phyloP scores from a whole-genome alignment of 2,329 filamentous ascomycete species.

The Aspergillus unguis region DNA sequence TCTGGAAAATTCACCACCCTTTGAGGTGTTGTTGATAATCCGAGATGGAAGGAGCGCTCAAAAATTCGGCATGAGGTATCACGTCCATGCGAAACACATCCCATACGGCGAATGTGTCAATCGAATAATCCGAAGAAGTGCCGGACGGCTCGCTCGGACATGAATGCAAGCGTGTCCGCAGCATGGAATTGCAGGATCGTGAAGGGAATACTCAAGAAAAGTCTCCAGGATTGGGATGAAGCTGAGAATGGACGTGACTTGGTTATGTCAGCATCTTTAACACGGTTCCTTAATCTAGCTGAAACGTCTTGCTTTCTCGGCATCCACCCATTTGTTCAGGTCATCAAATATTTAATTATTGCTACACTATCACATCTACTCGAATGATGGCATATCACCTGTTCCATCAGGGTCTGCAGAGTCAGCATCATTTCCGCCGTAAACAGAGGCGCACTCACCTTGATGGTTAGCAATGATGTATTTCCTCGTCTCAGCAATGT shows the following conservation, averaged over 20 bases:
- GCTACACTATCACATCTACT: neutral
- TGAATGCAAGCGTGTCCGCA: neutral
- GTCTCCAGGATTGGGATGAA: too few species aligned
- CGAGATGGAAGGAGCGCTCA: neutral
- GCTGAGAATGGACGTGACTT: too few species aligned
- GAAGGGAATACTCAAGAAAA: too few species aligned
- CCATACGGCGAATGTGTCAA: neutral
- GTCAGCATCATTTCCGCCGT: neutral
- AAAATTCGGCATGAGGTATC: conserved; percentile 4
- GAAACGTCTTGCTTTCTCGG: too few species aligned
- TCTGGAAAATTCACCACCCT: too few species aligned
- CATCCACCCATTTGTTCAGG: too few species aligned
- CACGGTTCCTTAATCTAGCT: too few species aligned
- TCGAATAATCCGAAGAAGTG: neutral
- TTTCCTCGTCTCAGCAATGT: conserved; percentile 49
- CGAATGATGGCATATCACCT: conserved; percentile 41
- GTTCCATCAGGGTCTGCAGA: conserved; percentile 50
- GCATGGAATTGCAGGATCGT: neutral
- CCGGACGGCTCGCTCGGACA: neutral
- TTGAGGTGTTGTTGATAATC: too few species aligned
- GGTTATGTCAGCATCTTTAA: too few species aligned
- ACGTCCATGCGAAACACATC: neutral
- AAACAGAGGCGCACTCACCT: conserved; percentile 39
- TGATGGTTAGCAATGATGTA: conserved; percentile 54
- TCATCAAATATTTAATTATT: neutral